These are phyloP conservation scores for Entoloma clypeatum DNA, from an alignment of 1,284 basidiomycete species.

Conservation along the genomic window DNA sequence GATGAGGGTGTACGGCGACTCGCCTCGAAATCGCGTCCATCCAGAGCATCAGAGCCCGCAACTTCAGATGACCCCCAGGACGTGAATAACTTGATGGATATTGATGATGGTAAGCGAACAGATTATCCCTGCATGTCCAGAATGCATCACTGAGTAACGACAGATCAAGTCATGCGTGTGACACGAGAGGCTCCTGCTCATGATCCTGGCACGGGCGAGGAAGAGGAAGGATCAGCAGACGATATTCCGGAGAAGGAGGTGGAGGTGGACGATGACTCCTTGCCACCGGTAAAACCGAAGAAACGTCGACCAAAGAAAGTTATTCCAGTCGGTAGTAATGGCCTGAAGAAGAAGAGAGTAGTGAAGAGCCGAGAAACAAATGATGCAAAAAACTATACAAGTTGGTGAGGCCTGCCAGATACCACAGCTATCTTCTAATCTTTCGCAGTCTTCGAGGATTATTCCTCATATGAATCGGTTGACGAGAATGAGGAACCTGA, in stretches of 20 bases:
- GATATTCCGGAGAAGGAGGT: conserved; percentile 29
- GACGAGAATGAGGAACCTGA: conserved; percentile 52
- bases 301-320: conserved; percentile 59
- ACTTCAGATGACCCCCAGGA: conserved; percentile 51
- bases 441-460: conserved; percentile 64
- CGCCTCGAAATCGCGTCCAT: too few species aligned
- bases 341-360: conserved; percentile 65
- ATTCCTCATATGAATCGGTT: conserved; percentile 75
- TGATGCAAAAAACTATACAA: conserved; percentile 69
- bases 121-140: conserved; percentile 4
- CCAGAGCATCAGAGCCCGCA: too few species aligned
- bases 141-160: conserved; percentile 6
- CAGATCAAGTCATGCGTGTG: conserved; percentile 46
- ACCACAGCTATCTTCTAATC: conserved; percentile 3
- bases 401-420: conserved; percentile 37
- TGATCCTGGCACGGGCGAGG: conserved; percentile 17
- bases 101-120: conserved; percentile 67
- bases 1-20: too few species aligned
- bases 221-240: conserved; percentile 30
- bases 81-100: conserved; percentile 67
- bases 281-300: conserved; percentile 40
- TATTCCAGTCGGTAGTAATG: conserved; percentile 65
- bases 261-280: conserved; percentile 37
- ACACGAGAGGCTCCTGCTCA: conserved; percentile 25
- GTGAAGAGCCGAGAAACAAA: conserved; percentile 51